A percentile compares a stretch with the other conserved stretches of the same genome.
These are phyloP conservation scores for Spinacia oleracea DNA, from an alignment of 179 eudicot genomes.

Conservation along the genomic window DNA sequence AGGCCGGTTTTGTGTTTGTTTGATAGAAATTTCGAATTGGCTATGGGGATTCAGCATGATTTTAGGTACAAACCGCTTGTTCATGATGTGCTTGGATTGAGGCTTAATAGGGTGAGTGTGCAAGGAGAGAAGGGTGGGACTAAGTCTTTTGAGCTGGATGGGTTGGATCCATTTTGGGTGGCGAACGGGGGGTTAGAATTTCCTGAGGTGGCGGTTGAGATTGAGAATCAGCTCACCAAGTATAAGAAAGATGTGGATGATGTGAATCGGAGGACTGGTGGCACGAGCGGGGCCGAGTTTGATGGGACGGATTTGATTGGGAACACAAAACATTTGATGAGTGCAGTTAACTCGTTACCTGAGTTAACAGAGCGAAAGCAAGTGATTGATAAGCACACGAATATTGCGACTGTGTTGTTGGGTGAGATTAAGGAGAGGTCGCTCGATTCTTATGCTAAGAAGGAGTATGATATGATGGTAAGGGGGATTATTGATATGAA, in stretches of 20 bases:
- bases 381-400: conserved; percentile 91
- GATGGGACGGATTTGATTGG: conserved; percentile 92
- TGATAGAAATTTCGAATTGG: conserved; percentile 84
- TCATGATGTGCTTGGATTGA: conserved; percentile 88
- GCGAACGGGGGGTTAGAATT: conserved; percentile 81
- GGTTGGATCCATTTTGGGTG: conserved; percentile 76
- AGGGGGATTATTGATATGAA: conserved; percentile 80
- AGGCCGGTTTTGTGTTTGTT: conserved; percentile 85
- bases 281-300: conserved; percentile 76
- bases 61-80: conserved; percentile 93
- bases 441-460: conserved; percentile 82
- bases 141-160: conserved; percentile 78
- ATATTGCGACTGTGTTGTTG: conserved; percentile 82
- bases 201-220: conserved; percentile 92
- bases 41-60: conserved; percentile 87
- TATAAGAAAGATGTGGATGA: conserved; percentile 93
- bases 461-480: conserved; percentile 89
- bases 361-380: conserved; percentile 91
- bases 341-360: conserved; percentile 87
- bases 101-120: conserved; percentile 78
- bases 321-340: conserved; percentile 93
- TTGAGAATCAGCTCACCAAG: conserved; percentile 81
- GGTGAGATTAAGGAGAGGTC: conserved; percentile 91
- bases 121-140: conserved; percentile 82
- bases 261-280: conserved; percentile 84